Percentiles rank a stretch among this genome's conserved stretches.
These are phyloP conservation scores for Dendrobium officinale DNA, from an alignment of 106 monocot species.

Conservation along the genomic window DNA sequence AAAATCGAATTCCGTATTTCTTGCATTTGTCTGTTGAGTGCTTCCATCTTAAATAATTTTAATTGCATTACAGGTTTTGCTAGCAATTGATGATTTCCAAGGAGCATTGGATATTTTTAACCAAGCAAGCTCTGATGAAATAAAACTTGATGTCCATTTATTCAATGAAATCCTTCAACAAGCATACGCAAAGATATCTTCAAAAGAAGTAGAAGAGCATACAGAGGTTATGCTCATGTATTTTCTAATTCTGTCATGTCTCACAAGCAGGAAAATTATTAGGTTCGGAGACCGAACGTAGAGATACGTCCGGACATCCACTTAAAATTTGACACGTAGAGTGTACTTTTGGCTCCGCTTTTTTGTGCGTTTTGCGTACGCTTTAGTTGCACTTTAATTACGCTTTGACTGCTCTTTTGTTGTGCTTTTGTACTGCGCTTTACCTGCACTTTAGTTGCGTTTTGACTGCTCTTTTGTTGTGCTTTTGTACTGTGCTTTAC, in stretches of 20 bases:
- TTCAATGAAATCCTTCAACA: constrained; percentile 62
- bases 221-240: neutral
- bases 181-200: constrained; percentile 57
- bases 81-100: constrained; percentile 53
- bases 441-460: too few species aligned
- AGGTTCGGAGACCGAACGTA: too few species aligned
- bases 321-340: too few species aligned
- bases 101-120: constrained; percentile 42
- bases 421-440: too few species aligned
- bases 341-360: too few species aligned
- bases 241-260: neutral
- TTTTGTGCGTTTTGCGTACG: too few species aligned
- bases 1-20: neutral
- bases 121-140: constrained; percentile 23
- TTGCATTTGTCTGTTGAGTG: neutral
- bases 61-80: constrained; percentile 39
- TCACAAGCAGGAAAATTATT: neutral
- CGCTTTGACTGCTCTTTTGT: too few species aligned
- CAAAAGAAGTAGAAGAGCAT: neutral
- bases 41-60: neutral
- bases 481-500: too few species aligned
- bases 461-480: too few species aligned
- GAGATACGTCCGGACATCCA: too few species aligned
- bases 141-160: constrained; percentile 59
- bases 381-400: too few species aligned